Conservation (phyloP, 805 yeast species). For the Saccharomycopsis selenospora region DNA sequence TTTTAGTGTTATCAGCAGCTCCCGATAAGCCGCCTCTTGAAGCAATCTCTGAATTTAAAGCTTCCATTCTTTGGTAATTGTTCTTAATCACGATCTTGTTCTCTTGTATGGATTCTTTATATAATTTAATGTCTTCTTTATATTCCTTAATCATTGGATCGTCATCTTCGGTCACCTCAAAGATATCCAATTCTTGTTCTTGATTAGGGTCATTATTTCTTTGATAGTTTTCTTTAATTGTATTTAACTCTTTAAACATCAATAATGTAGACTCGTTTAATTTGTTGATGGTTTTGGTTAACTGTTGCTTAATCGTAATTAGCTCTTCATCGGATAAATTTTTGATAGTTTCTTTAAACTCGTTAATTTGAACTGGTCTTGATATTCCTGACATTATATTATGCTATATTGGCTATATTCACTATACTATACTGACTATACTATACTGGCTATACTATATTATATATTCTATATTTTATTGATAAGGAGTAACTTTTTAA, state of each 20-base stretch:
- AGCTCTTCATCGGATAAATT: slow-evolving; percentile 45
- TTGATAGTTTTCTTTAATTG: slow-evolving; percentile 31
- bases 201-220: slow-evolving; percentile 25
- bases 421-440: too few relatives aligned
- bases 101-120: slow-evolving; percentile 48
- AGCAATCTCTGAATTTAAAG: slow-evolving; percentile 41
- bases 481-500: too few relatives aligned
- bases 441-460: too few relatives aligned
- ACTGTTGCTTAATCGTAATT: slow-evolving; percentile 27
- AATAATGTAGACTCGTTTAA: slow-evolving; percentile 45
- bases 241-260: slow-evolving; percentile 30
- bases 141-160: slow-evolving; percentile 28
- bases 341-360: slow-evolving; percentile 45
- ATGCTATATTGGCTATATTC: too few relatives aligned
- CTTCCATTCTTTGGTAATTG: slow-evolving; percentile 40
- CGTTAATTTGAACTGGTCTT: slow-evolving; percentile 21
- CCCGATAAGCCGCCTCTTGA: slow-evolving; percentile 30
- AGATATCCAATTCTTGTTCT: slow-evolving; percentile 20
- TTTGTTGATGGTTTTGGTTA: slow-evolving; percentile 39
- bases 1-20: not conserved
- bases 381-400: slow-evolving; percentile 1
- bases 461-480: too few relatives aligned
- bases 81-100: slow-evolving; percentile 48
- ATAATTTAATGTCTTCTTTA: slow-evolving; percentile 43
- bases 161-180: slow-evolving; percentile 21